Base-by-base conservation (phyloP, 2,329 filamentous ascomycete species). In the Arthroderma sp. region DNA sequence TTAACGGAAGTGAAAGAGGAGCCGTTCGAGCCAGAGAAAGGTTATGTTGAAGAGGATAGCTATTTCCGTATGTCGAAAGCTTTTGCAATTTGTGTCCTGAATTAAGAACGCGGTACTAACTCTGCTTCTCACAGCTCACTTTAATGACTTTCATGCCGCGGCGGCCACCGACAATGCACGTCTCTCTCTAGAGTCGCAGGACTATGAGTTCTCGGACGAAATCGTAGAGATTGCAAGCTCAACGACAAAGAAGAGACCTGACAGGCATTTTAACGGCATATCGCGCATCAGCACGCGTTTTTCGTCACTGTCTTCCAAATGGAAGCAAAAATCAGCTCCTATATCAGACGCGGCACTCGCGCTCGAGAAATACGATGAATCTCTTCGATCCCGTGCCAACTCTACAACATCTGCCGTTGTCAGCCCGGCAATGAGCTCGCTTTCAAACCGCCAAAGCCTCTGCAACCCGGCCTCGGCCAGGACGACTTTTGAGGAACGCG, bases 1-100 rank as follows among this genome's bases (percentile, higher is more conserved):
- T 70, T 95, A 49, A 83, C 85, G 10, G 84, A 91, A 55, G 83
- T 95, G 15, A 77, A 87, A 56, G 88, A 95, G 61, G 87, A 94
- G 56, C 80, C 83, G 2, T 65, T 79, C 36, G 83, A 88, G 60
- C 75, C 74, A 44, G 83, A 73, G 47, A 69, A 71, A 47, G 62
- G 69, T 39, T 59, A 71, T 40, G 61, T 72, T 29, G 69, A 74
- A 47, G 66, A 73, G 37, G 64, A 79, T 55, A 72, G 79, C 56
- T 89, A 83, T 62, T 74, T 85, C 56, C 86, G 85, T 88, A 78
- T 65, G 82, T 42, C 39, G 15, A 22, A 22, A 22, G 15, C 30
- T n/a, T 9, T 39, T 27, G 40, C 22, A 11, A 10, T 6, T 22
- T 22, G 15, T 22, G 15, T 22, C 15, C 15, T 22, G 15, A 22